phyloP scores from a whole-genome alignment of 1,284 basidiomycete species.

The Cutaneotrichosporon mucoides region DNA sequence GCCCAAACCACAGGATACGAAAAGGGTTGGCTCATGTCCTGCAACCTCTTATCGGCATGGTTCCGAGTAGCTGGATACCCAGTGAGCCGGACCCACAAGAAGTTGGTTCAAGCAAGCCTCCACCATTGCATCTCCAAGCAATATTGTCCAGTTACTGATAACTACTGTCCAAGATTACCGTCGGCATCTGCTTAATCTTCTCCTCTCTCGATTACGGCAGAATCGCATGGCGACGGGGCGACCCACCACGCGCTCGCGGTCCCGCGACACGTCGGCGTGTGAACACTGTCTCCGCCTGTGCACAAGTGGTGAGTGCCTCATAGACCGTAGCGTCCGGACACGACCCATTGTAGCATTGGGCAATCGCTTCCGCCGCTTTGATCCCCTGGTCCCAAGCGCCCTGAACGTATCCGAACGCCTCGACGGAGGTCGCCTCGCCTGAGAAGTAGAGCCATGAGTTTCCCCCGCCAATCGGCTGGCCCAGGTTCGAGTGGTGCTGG shows the following conservation, averaged over 20 bases:
- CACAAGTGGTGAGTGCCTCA: conserved; percentile 11
- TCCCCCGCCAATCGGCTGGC: conserved; percentile 12
- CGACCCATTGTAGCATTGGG: not conserved
- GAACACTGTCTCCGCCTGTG: conserved; percentile 4
- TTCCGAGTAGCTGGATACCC: no score
- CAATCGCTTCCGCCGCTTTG: conserved; percentile 5
- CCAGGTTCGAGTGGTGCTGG: conserved; percentile 27
- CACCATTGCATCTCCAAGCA: no score
- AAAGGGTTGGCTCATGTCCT: no score
- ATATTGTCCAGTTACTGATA: no score
- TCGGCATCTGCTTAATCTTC: no score
- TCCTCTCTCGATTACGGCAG: not conserved
- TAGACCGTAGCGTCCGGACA: conserved; percentile 4
- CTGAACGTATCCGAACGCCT: conserved; percentile 22
- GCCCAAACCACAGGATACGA: no score
- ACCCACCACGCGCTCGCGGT: not conserved
- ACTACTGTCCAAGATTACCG: no score
- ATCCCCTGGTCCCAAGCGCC: conserved; percentile 21
- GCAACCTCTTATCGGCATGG: no score
- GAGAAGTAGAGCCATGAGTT: conserved; percentile 16
- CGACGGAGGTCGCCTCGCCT: conserved; percentile 16
- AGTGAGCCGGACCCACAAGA: no score
- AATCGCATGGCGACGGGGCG: not conserved
- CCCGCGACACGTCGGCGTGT: not conserved
- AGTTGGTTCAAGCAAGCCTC: no score